phyloP scores from a whole-genome alignment of 1,284 basidiomycete genomes.

The Prillingera fragicola region DNA sequence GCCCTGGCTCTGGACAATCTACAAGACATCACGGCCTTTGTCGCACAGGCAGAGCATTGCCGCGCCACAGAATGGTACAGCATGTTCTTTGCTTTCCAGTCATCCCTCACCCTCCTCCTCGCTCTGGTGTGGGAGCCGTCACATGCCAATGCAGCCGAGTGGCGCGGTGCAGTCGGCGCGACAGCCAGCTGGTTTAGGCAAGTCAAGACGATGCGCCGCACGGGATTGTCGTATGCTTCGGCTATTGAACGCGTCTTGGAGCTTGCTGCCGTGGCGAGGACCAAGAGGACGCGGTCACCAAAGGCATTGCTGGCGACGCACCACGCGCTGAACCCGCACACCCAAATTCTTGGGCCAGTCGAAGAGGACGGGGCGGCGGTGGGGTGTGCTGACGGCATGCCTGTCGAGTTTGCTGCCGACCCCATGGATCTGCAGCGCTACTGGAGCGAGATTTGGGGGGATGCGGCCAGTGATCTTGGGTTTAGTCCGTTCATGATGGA shows the following conservation, averaged over 20 bases:
- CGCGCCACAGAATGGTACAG: slow-evolving; percentile 20
- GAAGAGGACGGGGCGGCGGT: too few relatives aligned
- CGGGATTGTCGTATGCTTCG: not conserved
- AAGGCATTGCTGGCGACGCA: too few relatives aligned
- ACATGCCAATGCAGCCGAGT: slow-evolving; percentile 4
- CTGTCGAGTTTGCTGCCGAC: too few relatives aligned
- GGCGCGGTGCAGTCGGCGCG: slow-evolving; percentile 3
- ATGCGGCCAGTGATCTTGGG: too few relatives aligned
- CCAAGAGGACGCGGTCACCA: too few relatives aligned
- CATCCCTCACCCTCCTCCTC: slow-evolving; percentile 16
- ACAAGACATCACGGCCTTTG: slow-evolving; percentile 11
- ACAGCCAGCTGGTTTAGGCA: slow-evolving; percentile 14
- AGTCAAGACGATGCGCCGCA: slow-evolving; percentile 5
- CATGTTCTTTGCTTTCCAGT: slow-evolving; percentile 22
- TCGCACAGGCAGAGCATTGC: slow-evolving; percentile 1
- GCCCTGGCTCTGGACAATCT: slow-evolving; percentile 18
- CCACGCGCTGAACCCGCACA: too few relatives aligned
- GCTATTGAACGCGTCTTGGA: not conserved
- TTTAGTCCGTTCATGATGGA: too few relatives aligned
- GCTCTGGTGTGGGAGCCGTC: slow-evolving; percentile 19
- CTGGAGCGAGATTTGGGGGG: not conserved
- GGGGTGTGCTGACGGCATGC: too few relatives aligned
- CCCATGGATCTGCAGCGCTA: not conserved
- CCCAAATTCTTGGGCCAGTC: too few relatives aligned
- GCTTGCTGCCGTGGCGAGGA: not conserved